phyloP scores from a whole-genome alignment of 257 asterid species.

The Solanum pimpinellifolium region DNA sequence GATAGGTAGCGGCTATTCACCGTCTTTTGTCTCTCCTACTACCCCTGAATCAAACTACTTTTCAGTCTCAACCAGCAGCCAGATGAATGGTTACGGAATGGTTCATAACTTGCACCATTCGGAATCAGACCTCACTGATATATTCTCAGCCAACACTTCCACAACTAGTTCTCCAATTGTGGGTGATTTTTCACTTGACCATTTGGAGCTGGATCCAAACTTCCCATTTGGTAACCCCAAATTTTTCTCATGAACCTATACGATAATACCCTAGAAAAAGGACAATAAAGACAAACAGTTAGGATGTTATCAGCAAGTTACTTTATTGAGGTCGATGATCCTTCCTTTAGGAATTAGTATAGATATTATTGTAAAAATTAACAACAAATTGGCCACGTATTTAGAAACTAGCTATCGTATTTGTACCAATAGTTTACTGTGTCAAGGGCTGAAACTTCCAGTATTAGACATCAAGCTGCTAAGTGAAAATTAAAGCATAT shows the following conservation, averaged over 20 bases:
- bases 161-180: conserved; percentile 61
- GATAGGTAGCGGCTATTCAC: conserved; percentile 24
- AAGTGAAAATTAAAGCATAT: not conserved
- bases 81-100: conserved; percentile 12
- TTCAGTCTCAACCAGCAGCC: conserved; percentile 14
- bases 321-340: not conserved
- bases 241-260: conserved; percentile 20
- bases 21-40: conserved; percentile 27
- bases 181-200: conserved; percentile 46
- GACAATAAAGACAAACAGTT: not conserved
- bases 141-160: conserved; percentile 51
- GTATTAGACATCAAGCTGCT: not conserved
- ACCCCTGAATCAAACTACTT: conserved; percentile 29
- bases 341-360: not conserved
- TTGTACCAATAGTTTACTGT: not conserved
- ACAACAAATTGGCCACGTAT: not conserved
- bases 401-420: not conserved
- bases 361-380: conserved; percentile 4
- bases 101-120: conserved; percentile 14
- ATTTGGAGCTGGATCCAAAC: conserved; percentile 33
- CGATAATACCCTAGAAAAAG: not conserved
- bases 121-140: conserved; percentile 32
- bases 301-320: not conserved
- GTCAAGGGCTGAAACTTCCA: not conserved
- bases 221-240: conserved; percentile 35